These are phyloP conservation scores for Trichoderma koningiopsis DNA, from an alignment of 2,329 filamentous ascomycete genomes.

Conservation along the genomic window DNA sequence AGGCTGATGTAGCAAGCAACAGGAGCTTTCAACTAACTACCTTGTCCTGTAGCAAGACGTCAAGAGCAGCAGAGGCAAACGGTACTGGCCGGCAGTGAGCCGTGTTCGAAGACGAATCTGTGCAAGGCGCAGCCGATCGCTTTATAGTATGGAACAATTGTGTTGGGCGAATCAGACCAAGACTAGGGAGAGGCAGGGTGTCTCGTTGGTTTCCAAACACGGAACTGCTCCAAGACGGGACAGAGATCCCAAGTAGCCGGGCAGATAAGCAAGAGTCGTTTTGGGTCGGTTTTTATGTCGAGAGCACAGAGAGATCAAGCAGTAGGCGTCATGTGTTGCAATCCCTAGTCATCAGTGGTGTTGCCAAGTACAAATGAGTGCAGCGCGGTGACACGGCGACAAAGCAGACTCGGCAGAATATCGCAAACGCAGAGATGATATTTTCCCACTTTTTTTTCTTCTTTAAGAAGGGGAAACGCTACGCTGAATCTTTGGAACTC, in stretches of 20 bases:
- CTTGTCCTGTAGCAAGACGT: background rate
- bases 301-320: background rate
- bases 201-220: slow-evolving; percentile 3
- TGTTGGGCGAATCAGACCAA: slow-evolving; percentile 5
- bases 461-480: background rate
- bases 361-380: slow-evolving; percentile 13
- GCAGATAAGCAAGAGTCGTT: background rate
- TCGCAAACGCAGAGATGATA: slow-evolving; percentile 2
- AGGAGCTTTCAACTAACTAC: background rate
- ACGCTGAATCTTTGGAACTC: background rate
- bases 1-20: background rate
- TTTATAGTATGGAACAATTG: slow-evolving; percentile 1
- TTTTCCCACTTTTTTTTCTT: background rate
- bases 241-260: background rate
- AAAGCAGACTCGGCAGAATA: slow-evolving; percentile 2
- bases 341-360: slow-evolving; percentile 19
- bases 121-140: slow-evolving; percentile 16
- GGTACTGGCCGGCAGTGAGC: background rate
- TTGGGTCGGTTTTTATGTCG: background rate
- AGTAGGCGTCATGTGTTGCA: slow-evolving; percentile 12
- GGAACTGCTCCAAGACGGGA: background rate
- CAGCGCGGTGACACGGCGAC: slow-evolving; percentile 15
- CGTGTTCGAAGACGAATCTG: background rate
- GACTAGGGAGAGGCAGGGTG: slow-evolving; percentile 8
- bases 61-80: background rate